Percentiles rank a stretch among this genome's conserved stretches.
Conservation (phyloP, 352 stramenopile genomes). For the Ophiocytium majus region DNA sequence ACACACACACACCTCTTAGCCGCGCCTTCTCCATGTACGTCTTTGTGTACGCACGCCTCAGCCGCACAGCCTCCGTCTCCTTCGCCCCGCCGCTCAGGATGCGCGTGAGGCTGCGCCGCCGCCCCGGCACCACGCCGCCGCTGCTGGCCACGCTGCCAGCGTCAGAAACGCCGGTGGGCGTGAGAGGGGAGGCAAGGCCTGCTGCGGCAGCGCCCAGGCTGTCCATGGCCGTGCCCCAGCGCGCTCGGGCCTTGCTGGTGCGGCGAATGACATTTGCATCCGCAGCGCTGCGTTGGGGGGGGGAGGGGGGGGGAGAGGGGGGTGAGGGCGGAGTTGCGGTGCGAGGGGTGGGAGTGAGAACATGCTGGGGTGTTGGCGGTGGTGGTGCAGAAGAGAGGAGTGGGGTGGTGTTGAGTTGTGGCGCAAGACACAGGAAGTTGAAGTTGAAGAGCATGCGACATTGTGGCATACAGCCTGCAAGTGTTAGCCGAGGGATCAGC, state of each 20-base stretch:
- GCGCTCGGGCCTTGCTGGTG: neutral
- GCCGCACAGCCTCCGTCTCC: neutral
- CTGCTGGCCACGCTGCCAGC: neutral
- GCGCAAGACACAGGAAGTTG: too few species aligned
- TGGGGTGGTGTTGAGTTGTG: neutral
- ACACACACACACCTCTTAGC: neutral
- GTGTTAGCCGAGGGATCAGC: too few species aligned
- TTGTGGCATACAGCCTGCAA: too few species aligned
- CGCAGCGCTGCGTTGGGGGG: neutral
- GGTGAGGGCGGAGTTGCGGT: neutral
- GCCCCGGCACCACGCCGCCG: neutral
- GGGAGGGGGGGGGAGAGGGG: neutral
- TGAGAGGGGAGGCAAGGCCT: neutral
- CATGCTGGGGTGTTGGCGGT: neutral
- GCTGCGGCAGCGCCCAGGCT: neutral
- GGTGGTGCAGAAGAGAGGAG: neutral
- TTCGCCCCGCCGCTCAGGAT: neutral
- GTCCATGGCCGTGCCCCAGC: conserved; percentile 3
- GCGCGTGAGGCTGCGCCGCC: neutral
- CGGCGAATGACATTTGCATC: neutral
- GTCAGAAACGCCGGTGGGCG: neutral
- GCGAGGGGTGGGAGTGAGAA: neutral
- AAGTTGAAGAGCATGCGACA: too few species aligned
- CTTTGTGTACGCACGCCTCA: neutral
- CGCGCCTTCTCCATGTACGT: neutral